Base-by-base conservation (phyloP, 352 stramenopile species). In the Globisporangium apiculatum region DNA sequence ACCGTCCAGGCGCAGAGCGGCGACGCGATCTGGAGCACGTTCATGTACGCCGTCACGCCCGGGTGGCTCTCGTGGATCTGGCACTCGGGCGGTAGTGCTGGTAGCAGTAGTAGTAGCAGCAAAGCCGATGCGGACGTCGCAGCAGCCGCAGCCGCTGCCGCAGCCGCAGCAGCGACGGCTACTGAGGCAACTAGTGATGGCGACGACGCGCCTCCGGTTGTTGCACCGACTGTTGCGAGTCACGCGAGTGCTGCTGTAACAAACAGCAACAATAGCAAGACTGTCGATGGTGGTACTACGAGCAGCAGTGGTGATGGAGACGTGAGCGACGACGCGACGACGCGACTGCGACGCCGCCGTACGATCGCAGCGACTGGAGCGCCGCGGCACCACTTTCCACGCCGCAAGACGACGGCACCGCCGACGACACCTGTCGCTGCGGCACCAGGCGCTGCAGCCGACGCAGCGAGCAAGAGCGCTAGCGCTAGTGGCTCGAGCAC, bases 11-110 rank as follows among this genome's bases (percentile, higher is more conserved):
- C 76, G 10, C 81, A 91, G 60, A 77, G 83, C 45, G 80, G 81
- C 43, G 77, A 94, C 35, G 81, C 84, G 11, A 86, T 91, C 46
- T 91, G 82, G 83, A 73, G 80, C 46, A 91, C 81, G 1, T 68
- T 94, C 53, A 81, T 86, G 67, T 94, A 94, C 62, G 84, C 82
- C 1, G 60, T 94, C 15, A 91, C 81, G 18, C 84, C 84, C 0
- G 56, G 51, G 35, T 94, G 79, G 79, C 61, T 94, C 10, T 81
- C 74, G 50, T 91, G 84, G 84, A 83, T 91, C 38, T 91, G 82
- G 84, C 62, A 80, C 17, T 54, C 73, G 12, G 51, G 36, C 3
- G 37, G 6, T 41, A 68, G n/a, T n/a, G n/a, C n/a, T n/a, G n/a
- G n/a, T n/a, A n/a, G n/a, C n/a, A n/a, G 6, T 41, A 68, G 4